Conservation (phyloP, 345 rosid species). For the Salix brachista region DNA sequence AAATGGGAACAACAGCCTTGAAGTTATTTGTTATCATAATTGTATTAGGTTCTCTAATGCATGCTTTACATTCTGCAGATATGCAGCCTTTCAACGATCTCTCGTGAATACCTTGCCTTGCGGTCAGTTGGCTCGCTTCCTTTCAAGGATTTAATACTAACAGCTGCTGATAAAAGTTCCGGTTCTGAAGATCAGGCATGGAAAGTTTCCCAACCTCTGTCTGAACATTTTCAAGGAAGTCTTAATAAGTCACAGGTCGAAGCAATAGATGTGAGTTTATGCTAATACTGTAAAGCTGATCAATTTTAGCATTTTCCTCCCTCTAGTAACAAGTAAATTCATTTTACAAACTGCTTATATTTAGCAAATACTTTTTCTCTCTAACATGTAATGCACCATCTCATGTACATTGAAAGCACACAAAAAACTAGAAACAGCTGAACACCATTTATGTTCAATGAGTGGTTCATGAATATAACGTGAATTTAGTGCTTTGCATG, state of each 20-base stretch:
- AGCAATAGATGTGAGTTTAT: slow-evolving; percentile 73
- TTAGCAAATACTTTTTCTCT: background rate
- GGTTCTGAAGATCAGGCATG: slow-evolving; percentile 60
- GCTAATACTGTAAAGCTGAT: background rate
- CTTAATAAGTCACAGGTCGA: slow-evolving; percentile 79
- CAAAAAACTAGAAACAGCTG: background rate
- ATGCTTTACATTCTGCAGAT: slow-evolving; percentile 46
- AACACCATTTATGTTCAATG: background rate
- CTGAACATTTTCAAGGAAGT: slow-evolving; percentile 51
- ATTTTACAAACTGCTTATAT: background rate
- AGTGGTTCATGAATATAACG: background rate
- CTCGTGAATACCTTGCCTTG: slow-evolving; percentile 81
- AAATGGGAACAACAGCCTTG: background rate
- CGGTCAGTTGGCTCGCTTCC: slow-evolving; percentile 75
- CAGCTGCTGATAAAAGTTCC: slow-evolving; percentile 47
- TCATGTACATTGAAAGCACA: background rate
- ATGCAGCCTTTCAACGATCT: slow-evolving; percentile 87
- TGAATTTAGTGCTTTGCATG: background rate
- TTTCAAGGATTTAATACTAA: slow-evolving; percentile 80
- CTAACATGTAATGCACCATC: background rate
- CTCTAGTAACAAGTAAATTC: background rate
- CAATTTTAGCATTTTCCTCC: background rate
- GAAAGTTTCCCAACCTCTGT: slow-evolving; percentile 70
- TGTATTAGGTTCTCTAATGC: slow-evolving; percentile 12
- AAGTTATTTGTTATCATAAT: background rate